Base-by-base conservation (phyloP, 176 grass and related monocot species). In the Thalia dealbata region DNA sequence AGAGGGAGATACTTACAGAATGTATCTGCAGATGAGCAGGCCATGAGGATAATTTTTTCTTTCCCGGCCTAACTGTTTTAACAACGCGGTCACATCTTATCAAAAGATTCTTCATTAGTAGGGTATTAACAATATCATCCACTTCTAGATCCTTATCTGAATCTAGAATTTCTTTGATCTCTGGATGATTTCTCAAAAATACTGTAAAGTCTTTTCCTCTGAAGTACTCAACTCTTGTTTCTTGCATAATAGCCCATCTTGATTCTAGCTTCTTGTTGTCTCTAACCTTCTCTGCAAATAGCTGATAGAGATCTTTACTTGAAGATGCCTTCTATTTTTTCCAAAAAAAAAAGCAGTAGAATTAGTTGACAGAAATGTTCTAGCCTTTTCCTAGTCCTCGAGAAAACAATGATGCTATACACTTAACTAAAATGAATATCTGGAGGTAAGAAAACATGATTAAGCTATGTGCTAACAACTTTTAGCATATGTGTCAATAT, bases 191-290 rank as follows among this genome's bases (percentile, higher is more conserved):
- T 77, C 86, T 99, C 66, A 93, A 61, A 79, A 97, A 93, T 16
- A 69, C 71, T n/a, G 77, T 79, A 61, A 99, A 88, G 82, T 99
- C 95, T 83, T 99, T 99, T 64, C 90, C 95, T 75, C 95, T 88
- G 50, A 99, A 99, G 85, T 99, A 99, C 81, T 99, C 95, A 13
- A 93, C 90, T 60, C 95, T 87, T 43, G 95, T 97, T 88, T 99
- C 95, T 93, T 91, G 95, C 87, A 99, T 86, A 48, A 99, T 91
- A 71, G 95, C 95, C 95, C 95, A 99, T 86, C 95, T 85, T 4
- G 95, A 99, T 80, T 89, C 85, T 46, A 99, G 83, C 28, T 99
- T 90, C 70, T 91, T 99, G 75, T 99, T 99, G 82, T 99, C 95
- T 81, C 95, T 91, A 78, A 97, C 95, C 85, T 93, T 97, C 80